Evolutionary conservation across 2,329 filamentous ascomycete genomes (phyloP).

Genomic region (Hymenoscyphus infarciens): DNA sequence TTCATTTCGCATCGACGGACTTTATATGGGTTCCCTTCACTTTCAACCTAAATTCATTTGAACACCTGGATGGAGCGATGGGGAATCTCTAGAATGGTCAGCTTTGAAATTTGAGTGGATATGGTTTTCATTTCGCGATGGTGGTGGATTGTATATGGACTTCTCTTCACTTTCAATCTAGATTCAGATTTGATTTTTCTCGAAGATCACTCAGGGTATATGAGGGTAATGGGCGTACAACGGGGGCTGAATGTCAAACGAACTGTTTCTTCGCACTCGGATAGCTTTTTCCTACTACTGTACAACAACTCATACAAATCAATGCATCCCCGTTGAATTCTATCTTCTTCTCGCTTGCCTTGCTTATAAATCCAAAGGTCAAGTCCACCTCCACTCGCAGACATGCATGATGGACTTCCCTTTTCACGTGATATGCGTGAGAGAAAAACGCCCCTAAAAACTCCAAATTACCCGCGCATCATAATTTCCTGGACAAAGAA

Average conservation of each 20-base stretch:
- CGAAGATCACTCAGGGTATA: background rate
- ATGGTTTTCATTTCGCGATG: background rate
- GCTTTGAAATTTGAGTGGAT: background rate
- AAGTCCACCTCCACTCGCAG: background rate
- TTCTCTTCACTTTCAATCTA: background rate
- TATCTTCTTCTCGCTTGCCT: constrained; percentile 1
- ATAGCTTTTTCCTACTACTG: constrained; percentile 5
- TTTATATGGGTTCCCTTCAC: background rate
- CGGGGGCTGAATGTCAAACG: background rate
- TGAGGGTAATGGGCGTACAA: background rate
- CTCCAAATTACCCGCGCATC: constrained; percentile 17
- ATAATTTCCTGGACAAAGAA: constrained; percentile 9
- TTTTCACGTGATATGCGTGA: constrained; percentile 17
- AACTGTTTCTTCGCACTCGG: background rate
- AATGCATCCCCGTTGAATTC: constrained; percentile 4
- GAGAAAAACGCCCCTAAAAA: constrained; percentile 13
- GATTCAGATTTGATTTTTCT: background rate
- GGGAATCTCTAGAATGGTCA: background rate
- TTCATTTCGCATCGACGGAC: background rate
- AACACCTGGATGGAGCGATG: too few relatives aligned
- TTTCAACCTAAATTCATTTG: background rate
- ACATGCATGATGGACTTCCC: background rate
- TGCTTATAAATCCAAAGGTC: background rate
- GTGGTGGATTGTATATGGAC: background rate
- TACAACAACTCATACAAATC: constrained; percentile 9